Conservation (phyloP, 2,329 filamentous ascomycete species). For the Botryotinia narcissicola region DNA sequence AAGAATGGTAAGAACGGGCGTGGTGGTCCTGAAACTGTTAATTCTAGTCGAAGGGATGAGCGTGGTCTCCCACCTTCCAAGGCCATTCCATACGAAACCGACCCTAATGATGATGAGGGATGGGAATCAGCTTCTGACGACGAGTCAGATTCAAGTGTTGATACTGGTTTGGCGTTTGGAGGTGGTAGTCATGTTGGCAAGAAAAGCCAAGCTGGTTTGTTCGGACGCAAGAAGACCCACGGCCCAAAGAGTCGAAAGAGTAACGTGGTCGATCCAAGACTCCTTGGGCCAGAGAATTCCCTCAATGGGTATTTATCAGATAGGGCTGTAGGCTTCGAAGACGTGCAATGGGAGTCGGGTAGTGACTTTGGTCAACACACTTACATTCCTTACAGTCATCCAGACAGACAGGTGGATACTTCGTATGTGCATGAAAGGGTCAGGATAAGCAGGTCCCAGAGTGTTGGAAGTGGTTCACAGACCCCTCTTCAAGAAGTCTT, state of each 20-base stretch:
- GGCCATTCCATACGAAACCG: slow-evolving; percentile 34
- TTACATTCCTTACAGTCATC: slow-evolving; percentile 4
- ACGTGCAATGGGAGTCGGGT: slow-evolving; percentile 38
- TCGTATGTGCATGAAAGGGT: slow-evolving; percentile 8
- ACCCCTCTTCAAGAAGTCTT: slow-evolving; percentile 61
- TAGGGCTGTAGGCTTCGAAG: slow-evolving; percentile 55
- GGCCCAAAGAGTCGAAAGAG: slow-evolving; percentile 42
- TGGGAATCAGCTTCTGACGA: slow-evolving; percentile 60
- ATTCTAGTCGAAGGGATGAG: slow-evolving; percentile 24
- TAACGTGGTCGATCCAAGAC: slow-evolving; percentile 55
- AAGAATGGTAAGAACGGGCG: slow-evolving; percentile 35
- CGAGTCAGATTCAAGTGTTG: slow-evolving; percentile 50
- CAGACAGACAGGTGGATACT: not conserved
- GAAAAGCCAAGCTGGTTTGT: slow-evolving; percentile 24
- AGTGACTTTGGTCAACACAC: slow-evolving; percentile 35
- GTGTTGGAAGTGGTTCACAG: slow-evolving; percentile 42
- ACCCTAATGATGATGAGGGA: slow-evolving; percentile 47
- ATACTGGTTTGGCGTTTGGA: slow-evolving; percentile 61
- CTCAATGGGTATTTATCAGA: slow-evolving; percentile 52
- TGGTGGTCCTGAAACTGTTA: slow-evolving; percentile 16
- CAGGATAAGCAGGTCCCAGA: slow-evolving; percentile 30
- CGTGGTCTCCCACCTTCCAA: slow-evolving; percentile 34
- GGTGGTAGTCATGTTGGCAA: slow-evolving; percentile 39
- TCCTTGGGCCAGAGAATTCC: slow-evolving; percentile 62
- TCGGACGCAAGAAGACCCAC: slow-evolving; percentile 36